Conservation (phyloP, 192 early-diverging fungal species). For the Entrophospora sp. region DNA sequence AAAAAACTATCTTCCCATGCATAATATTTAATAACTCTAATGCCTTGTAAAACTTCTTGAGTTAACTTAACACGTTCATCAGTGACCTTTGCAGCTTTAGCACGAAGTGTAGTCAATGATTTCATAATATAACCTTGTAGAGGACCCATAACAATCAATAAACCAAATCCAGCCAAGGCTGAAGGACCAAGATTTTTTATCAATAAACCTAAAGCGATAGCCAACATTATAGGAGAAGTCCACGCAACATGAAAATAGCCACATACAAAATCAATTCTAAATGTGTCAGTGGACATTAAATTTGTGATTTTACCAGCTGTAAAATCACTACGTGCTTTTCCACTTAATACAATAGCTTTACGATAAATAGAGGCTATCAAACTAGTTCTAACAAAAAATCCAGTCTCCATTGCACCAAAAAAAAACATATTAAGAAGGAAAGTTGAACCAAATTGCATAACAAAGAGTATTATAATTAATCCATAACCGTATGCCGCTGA, state of each 20-base stretch:
- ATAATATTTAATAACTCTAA: slow-evolving; percentile 69
- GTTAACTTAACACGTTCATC: slow-evolving; percentile 66
- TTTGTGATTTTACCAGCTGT: slow-evolving; percentile 64
- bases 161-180: slow-evolving; percentile 51
- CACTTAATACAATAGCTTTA: slow-evolving; percentile 38
- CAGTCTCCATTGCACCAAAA: slow-evolving; percentile 32
- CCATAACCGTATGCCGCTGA: slow-evolving; percentile 30
- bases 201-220: slow-evolving; percentile 32
- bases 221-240: slow-evolving; percentile 34
- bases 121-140: slow-evolving; percentile 27
- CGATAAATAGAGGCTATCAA: slow-evolving; percentile 43
- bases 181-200: slow-evolving; percentile 49
- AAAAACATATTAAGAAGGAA: slow-evolving; percentile 34
- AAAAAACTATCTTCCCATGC: slow-evolving; percentile 58
- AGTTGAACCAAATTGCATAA: slow-evolving; percentile 34
- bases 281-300: slow-evolving; percentile 65
- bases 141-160: slow-evolving; percentile 37
- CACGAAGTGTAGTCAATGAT: slow-evolving; percentile 24
- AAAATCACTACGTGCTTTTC: slow-evolving; percentile 35
- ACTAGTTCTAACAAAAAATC: slow-evolving; percentile 31
- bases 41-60: slow-evolving; percentile 58
- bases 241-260: slow-evolving; percentile 40
- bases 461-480: slow-evolving; percentile 27
- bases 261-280: slow-evolving; percentile 44
- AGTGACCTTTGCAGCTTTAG: slow-evolving; percentile 45